Base-by-base conservation (phyloP, 352 stramenopile species). In the Phytopythium kandeliae region DNA sequence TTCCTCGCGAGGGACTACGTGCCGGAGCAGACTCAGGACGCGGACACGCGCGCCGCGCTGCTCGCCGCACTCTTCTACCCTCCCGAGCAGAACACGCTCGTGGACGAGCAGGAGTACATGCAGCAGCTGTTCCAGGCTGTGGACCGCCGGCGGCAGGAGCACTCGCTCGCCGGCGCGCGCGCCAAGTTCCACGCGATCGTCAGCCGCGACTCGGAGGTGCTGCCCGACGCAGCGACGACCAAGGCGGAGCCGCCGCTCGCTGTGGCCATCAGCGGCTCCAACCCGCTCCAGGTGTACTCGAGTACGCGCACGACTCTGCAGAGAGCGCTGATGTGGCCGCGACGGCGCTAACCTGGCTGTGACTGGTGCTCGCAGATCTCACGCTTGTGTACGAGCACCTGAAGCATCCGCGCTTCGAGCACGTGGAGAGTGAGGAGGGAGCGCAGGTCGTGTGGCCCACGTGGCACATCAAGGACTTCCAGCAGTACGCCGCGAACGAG, bases 391-490 rank as follows among this genome's bases (percentile, higher is more conserved):
- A 69, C 50, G 46, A 74, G 26, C 63, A 78, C 25, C 59, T 74
- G 35, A 74, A 60, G 16, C 62, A 82, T 48, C 52, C 60, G 21
- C 63, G 58, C n/a, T 67, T 82, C 55, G 45, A 52, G 1, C 54
- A 75, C 24, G 63, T 78, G 40, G 57, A 77, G 46, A 66, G 63
- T 37, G 62, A 82, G 43, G 57, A 65, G 5, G 71, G 76, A 10
- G 67, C 71, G 3, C 67, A 82, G 36, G 57, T 82, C 13, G 58
- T 82, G 38, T 82, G 71, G 71, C 60, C 63, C 6, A 82, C 71
- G 28, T 62, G 60, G 16, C 71, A 82, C 52, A 61, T 82, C n/a
- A 82, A 78, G 45, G 63, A 82, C 57, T 82, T 76, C 43, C 58
- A 63, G 1, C 64, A 67, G 51, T 75, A 77, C 41, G 62, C 64